phyloP scores from a whole-genome alignment of 768 basidiomycete species.

The Lactarius evosmus region DNA sequence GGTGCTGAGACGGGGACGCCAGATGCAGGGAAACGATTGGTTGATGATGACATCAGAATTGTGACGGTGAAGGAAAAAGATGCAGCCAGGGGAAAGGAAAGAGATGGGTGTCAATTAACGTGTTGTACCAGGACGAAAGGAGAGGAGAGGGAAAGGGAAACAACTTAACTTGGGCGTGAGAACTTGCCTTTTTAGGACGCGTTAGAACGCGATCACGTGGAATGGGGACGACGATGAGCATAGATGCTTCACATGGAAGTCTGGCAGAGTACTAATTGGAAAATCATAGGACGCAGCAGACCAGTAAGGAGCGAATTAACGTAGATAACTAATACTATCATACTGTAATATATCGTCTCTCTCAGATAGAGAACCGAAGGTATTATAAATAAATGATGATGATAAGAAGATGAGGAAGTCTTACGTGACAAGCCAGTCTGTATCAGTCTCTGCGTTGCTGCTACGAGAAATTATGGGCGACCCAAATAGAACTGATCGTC shows the following conservation, averaged over 20 bases:
- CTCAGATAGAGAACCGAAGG: slow-evolving; percentile 7
- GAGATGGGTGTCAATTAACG: slow-evolving; percentile 25
- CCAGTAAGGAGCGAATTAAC: slow-evolving; percentile 10
- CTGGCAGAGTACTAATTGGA: neutral
- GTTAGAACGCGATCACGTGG: slow-evolving; percentile 31
- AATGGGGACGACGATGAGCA: neutral
- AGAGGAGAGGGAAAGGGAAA: slow-evolving; percentile 17
- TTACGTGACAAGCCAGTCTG: neutral
- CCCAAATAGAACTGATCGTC: neutral
- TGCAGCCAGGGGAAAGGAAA: slow-evolving; percentile 18
- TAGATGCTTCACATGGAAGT: too few relatives aligned
- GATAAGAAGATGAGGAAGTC: slow-evolving; percentile 10
- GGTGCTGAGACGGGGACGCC: slow-evolving; percentile 43
- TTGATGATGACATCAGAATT: slow-evolving; percentile 25
- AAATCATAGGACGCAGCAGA: neutral
- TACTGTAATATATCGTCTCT: neutral
- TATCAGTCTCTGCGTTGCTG: neutral
- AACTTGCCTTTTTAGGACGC: slow-evolving; percentile 30
- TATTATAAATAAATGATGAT: neutral
- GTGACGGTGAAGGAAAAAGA: slow-evolving; percentile 19
- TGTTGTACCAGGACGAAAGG: slow-evolving; percentile 22
- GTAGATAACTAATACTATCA: slow-evolving; percentile 7
- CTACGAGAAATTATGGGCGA: neutral
- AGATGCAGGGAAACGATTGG: slow-evolving; percentile 21
- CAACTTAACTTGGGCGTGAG: slow-evolving; percentile 24